Evolutionary conservation across 1,139 yeast genomes (phyloP), one percentile per base, ranked within the genome.

Genomic region (Protomyces inouyei): DNA sequence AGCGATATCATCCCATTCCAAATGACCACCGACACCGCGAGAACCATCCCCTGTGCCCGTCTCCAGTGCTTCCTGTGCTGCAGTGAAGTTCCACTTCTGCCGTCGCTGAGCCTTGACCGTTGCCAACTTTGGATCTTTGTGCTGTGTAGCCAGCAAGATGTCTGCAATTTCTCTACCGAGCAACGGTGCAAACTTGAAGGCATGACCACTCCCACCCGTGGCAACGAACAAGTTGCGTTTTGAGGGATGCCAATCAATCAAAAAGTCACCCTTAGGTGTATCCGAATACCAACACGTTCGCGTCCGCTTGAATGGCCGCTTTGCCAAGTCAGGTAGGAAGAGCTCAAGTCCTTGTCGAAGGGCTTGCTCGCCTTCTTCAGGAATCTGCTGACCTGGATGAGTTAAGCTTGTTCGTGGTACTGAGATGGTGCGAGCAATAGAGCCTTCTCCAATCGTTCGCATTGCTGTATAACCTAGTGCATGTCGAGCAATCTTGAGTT

Each of bases 191-290:
- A 64, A 64, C 48, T 64, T 64, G 57, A 64, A 64, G 23, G 61
- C 66, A 54, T 79, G 82, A 21, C 82, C 80, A 12, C 80, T 77
- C 1, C 81, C 83, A 52, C 83, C 83, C 65, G 79, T 74, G 2
- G 79, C 80, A 35, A 81, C 75, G 63, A 77, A 72, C 14, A 80
- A 73, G 52, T 76, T 75, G 43, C 75, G 70, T 43, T 72, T 70
- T 4, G 72, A 72, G 2, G 83, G 83, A 64, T 75, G 77, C 68
- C 71, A 74, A 66, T 77, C 81, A 61, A 76, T 73, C 46, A 80
- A 72, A 69, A 76, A 80, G 65, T 80, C 78, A 51, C 77, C 74
- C 66, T 77, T 75, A 48, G 76, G 73, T 3, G 82, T 77, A 68
- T 80, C 82, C 3, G 81, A 77, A 52, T 78, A 75, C 83, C 83